Evolutionary conservation across 768 basidiomycete genomes (phyloP), one percentile per base, ranked within the genome.

Genomic region (Porphyrellus cyaneotinctus): DNA sequence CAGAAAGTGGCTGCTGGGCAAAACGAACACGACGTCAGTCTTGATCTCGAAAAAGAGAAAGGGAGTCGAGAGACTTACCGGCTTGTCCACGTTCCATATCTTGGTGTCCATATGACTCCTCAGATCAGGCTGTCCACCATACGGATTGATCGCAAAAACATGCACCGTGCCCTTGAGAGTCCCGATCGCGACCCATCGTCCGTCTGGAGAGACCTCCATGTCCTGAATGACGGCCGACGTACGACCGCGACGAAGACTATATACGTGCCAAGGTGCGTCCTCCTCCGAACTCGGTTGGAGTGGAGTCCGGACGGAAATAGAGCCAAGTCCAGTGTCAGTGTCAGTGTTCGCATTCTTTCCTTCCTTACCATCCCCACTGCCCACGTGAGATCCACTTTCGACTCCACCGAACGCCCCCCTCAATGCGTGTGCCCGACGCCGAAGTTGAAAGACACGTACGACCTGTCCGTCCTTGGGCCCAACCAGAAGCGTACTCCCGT

Each of bases 71-170:
- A 47, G 6, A 50, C 77, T 74, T 54, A 72, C 84, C 37, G 79
- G 58, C 43, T 76, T 75, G 5, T 70, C 66, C 3, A 69, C 67
- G 57, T 91, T 87, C 62, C 71, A 65, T 0, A 89, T 83, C 61
- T 72, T 72, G 7, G 79, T 81, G 33, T 78, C 75, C 49, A 84
- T 58, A 69, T 88, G 84, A 44, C 86, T 84, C 31, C 66, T 66
- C 30, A 79, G 69, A 69, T 90, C 84, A 2, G 85, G 73, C 31
- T 73, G 74, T 4, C 91, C 87, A 1, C 88, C 91, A 52, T 84
- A 84, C 5, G 88, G 88, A 64, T 91, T 87, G 9, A 84, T 73
- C 9, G 85, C 80, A 62, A 90, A 92, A 1, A 91, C 70, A 69
- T 92, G 88, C 20, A 84, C 69, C 0, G 82, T 87, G 51, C 82